These are phyloP conservation scores for Balakata baccata DNA, from an alignment of 345 rosid genomes.

Conservation along the genomic window DNA sequence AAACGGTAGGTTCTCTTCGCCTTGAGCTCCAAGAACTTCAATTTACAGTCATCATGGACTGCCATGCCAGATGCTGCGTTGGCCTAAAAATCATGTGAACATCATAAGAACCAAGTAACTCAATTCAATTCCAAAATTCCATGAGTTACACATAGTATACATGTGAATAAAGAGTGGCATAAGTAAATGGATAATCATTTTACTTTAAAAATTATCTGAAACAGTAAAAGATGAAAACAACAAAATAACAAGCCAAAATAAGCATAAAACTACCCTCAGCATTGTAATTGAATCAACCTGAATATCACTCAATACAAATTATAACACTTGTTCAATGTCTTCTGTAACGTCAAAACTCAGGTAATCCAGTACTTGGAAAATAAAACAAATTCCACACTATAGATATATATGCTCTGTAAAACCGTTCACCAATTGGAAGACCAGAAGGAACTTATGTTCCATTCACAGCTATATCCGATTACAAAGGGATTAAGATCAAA, in stretches of 20 bases:
- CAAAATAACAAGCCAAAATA: not conserved
- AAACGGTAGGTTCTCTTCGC: no score
- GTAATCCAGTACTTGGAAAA: not conserved
- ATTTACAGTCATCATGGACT: no score
- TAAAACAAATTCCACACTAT: not conserved
- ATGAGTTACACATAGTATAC: not conserved
- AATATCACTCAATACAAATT: not conserved
- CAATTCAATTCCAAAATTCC: not conserved
- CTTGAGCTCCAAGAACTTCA: no score
- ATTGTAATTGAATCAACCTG: not conserved
- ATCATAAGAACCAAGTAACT: not conserved
- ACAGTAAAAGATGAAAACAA: not conserved
- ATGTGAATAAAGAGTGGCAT: not conserved
- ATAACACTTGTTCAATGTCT: not conserved
- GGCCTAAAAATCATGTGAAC: not conserved
- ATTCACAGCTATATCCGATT: no score
- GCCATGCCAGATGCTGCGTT: no score
- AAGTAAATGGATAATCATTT: not conserved
- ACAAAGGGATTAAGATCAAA: no score
- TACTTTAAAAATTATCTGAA: not conserved
- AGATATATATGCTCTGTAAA: no score
- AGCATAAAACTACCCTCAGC: not conserved
- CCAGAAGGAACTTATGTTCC: no score
- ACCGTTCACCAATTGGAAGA: no score
- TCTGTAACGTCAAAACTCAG: not conserved